phyloP scores from a whole-genome alignment of 2,329 filamentous ascomycete genomes.

The Calonectria ilicicola region DNA sequence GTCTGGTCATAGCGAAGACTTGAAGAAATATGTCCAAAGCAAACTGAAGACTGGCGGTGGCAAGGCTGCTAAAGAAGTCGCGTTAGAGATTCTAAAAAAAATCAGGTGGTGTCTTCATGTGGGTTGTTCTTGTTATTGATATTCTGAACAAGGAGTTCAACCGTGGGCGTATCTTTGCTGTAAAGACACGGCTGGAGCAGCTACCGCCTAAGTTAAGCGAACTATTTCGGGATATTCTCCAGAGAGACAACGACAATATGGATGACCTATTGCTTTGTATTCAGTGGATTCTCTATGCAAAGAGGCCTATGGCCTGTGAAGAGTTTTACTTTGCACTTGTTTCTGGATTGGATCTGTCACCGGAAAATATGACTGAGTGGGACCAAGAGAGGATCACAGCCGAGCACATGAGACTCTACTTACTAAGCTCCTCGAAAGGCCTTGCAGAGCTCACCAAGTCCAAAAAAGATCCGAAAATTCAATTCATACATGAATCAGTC shows the following conservation, averaged over 20 bases:
- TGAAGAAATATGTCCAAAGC: constrained; percentile 33
- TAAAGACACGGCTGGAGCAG: constrained; percentile 46
- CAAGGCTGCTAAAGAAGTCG: neutral
- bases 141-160: constrained; percentile 53
- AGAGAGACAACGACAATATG: constrained; percentile 56
- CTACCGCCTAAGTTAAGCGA: constrained; percentile 55
- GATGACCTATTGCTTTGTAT: constrained; percentile 59
- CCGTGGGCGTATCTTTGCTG: constrained; percentile 35
- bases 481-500: neutral
- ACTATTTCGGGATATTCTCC: constrained; percentile 64
- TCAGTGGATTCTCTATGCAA: constrained; percentile 64
- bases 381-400: constrained; percentile 23
- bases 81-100: constrained; percentile 47
- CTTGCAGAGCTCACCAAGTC: neutral
- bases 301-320: constrained; percentile 52
- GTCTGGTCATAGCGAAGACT: constrained; percentile 39
- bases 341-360: neutral
- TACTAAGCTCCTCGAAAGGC: neutral
- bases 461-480: neutral
- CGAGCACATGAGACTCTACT: neutral
- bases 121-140: constrained; percentile 53
- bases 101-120: constrained; percentile 58
- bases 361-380: constrained; percentile 37
- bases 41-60: constrained; percentile 18
- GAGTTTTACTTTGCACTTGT: constrained; percentile 56